A percentile compares a stretch with the other conserved stretches of the same genome.
Evolutionary conservation across 345 rosid genomes (phyloP).

Genomic region (Litchi chinensis): DNA sequence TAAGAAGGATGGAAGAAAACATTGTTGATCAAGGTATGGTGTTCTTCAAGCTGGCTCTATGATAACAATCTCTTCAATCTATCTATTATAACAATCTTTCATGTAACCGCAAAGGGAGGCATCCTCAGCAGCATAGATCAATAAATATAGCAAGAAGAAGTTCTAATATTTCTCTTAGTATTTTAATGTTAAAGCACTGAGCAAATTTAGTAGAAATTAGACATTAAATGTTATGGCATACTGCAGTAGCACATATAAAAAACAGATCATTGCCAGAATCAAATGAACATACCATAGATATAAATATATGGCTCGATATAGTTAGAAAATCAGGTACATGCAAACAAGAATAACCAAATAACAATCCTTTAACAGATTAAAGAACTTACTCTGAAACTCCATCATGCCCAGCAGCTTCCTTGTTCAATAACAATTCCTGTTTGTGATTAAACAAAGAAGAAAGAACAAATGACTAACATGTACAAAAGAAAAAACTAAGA

Average conservation of each 20-base stretch:
- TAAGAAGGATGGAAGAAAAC: background rate
- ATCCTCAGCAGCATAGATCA: background rate
- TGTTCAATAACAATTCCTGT: constrained; percentile 77
- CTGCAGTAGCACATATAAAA: background rate
- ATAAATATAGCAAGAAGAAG: background rate
- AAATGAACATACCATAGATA: background rate
- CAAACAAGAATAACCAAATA: background rate
- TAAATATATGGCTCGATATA: constrained; percentile 35
- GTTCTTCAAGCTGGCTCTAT: background rate
- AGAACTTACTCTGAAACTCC: constrained; percentile 56
- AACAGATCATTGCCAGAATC: background rate
- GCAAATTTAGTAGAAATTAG: background rate
- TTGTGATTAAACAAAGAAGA: constrained; percentile 24
- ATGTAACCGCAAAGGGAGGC: background rate
- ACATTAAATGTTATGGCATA: background rate
- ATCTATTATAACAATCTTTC: background rate
- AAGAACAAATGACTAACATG: constrained; percentile 14
- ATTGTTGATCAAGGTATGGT: background rate
- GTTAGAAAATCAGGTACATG: constrained; percentile 8
- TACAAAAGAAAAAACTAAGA: background rate
- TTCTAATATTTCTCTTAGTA: background rate
- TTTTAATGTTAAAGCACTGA: background rate
- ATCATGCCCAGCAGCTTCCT: constrained; percentile 46
- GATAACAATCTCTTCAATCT: background rate
- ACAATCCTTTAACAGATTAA: background rate